A percentile compares a stretch with the other conserved stretches of the same genome.
These are phyloP conservation scores for Carpinus fangiana DNA, from an alignment of 306 rosid species.

Conservation along the genomic window DNA sequence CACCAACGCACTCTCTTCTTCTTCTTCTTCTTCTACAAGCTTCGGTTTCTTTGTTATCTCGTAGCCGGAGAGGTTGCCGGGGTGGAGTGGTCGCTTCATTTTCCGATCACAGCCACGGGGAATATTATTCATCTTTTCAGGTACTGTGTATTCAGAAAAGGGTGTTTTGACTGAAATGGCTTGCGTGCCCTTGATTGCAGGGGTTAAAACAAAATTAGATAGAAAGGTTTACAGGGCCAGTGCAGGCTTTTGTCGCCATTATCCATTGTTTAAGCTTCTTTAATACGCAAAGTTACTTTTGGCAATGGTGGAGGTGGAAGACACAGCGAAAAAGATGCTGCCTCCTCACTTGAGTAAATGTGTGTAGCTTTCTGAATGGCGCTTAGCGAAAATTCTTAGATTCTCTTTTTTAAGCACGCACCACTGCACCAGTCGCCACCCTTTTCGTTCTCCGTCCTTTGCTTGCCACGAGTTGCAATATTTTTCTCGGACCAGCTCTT, in stretches of 20 bases:
- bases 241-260: neutral
- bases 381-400: neutral
- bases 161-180: neutral
- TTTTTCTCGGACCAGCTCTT: no score
- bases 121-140: neutral
- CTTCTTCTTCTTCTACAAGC: neutral
- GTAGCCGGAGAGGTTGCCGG: neutral
- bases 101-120: neutral
- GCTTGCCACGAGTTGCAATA: no score
- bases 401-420: no score
- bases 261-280: neutral
- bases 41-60: neutral
- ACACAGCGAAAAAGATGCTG: slow-evolving; percentile 1
- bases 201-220: neutral
- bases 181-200: neutral
- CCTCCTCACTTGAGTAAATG: neutral
- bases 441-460: no score
- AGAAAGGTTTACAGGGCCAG: neutral
- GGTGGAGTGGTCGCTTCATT: neutral
- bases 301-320: neutral
- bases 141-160: neutral
- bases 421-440: no score
- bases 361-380: neutral
- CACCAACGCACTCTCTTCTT: neutral
- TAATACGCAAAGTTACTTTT: neutral